Conservation (phyloP, 2,329 filamentous ascomycete genomes). For the Aureobasidium uvarum region DNA sequence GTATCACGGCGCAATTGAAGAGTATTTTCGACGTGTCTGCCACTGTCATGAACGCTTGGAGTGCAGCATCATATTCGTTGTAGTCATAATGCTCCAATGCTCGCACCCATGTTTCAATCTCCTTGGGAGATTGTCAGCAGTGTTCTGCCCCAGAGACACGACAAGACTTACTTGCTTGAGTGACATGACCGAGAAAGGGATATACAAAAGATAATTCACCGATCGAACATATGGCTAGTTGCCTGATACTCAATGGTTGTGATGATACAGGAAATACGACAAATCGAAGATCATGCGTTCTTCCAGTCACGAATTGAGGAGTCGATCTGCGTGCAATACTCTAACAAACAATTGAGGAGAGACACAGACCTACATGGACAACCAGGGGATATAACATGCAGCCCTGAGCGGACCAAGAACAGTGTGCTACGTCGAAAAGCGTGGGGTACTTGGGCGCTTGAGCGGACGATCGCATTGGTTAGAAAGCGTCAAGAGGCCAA, state of each 20-base stretch:
- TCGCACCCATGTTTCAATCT: constrained; percentile 98
- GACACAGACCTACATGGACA: constrained; percentile 17
- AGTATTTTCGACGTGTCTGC: constrained; percentile 96
- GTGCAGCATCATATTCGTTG: constrained; percentile 90
- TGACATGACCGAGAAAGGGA: constrained; percentile 42
- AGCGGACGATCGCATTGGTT: constrained; percentile 24
- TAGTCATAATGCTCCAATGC: constrained; percentile 92
- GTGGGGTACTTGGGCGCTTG: constrained; percentile 26
- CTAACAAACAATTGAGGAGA: constrained; percentile 7
- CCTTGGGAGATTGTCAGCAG: constrained; percentile 52
- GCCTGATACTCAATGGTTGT: not conserved
- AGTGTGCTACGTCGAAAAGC: constrained; percentile 10
- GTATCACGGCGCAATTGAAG: constrained; percentile 97
- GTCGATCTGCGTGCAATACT: not conserved
- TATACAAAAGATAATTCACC: not conserved
- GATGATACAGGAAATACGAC: not conserved
- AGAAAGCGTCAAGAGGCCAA: constrained; percentile 6
- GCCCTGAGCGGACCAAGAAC: constrained; percentile 3
- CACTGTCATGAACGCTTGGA: constrained; percentile 80
- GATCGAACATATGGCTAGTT: not conserved
- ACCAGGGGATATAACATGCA: constrained; percentile 23
- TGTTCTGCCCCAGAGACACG: not conserved
- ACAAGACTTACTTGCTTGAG: constrained; percentile 47
- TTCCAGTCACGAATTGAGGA: not conserved
- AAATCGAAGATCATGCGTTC: not conserved